Base-by-base conservation (phyloP, 139 green algal genomes). In the Chlorella sp. region DNA sequence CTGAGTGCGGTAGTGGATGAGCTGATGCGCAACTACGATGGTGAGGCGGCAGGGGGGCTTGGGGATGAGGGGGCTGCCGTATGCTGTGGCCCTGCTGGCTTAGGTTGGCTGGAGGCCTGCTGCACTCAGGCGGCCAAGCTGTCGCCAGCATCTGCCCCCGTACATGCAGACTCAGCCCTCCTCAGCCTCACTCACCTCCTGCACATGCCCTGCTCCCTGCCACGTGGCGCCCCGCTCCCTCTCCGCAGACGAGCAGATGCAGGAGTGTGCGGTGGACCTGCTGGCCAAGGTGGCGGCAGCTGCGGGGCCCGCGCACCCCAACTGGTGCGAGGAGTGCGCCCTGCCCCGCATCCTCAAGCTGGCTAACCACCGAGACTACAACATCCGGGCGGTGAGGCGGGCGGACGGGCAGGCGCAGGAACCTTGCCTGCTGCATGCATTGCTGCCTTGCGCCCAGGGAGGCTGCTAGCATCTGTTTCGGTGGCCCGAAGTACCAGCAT, bases 211-310 rank as follows among this genome's bases (percentile, higher is more conserved):
- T n/a, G n/a, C n/a, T 28, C 18, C 62, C 23, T n/a, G 23, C 62
- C 20, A 32, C 62, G n/a, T 68, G 23, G 2, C 62, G 21, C 62
- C 23, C 21, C 21, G 21, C 28, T 47, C 26, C 16, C 3, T 39
- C 5, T 23, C 76, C 28, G 76, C 60, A 82, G 80, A 87, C 63
- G 86, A 89, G 69, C 55, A 78, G 32, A 70, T 84, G 81, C 86
- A 89, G 86, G 86, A 87, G 74, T 80, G 73, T 26, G 86, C 74
- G 12, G 36, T 87, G 0, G 86, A 80, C n/a, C 25, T 89, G 64
- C 51, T 82, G 25, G 26, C 60, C 25, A 82, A 82, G 76, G 60
- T 82, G 76, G 76, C 57, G 36, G 76, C 36, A 0, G 60, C 17
- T 16, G 26, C 38, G 4, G 76, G 76, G 25, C 32, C 21, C 1